These are phyloP conservation scores for Russula virescens DNA, from an alignment of 768 basidiomycete species.

Conservation along the genomic window DNA sequence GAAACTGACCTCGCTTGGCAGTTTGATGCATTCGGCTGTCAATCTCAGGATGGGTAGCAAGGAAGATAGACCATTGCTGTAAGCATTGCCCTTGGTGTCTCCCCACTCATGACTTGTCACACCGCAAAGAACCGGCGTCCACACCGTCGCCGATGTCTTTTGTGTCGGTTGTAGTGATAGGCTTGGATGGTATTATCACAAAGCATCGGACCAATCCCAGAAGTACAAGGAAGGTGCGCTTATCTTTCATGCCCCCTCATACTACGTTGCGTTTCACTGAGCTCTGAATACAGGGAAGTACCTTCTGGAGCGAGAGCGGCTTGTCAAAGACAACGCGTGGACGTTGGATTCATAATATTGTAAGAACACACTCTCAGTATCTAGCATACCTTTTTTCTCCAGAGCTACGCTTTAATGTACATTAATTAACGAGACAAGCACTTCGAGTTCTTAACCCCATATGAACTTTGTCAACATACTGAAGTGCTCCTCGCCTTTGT, in stretches of 20 bases:
- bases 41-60: slow-evolving; percentile 68
- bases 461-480: slow-evolving; percentile 30
- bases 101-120: slow-evolving; percentile 5
- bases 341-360: slow-evolving; percentile 43
- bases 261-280: not conserved
- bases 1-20: slow-evolving; percentile 28
- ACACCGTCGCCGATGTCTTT: slow-evolving; percentile 75
- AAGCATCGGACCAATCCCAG: slow-evolving; percentile 68
- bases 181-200: slow-evolving; percentile 79
- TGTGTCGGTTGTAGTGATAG: slow-evolving; percentile 76
- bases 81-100: slow-evolving; percentile 22
- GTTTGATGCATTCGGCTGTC: slow-evolving; percentile 70
- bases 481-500: slow-evolving; percentile 31
- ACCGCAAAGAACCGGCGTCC: slow-evolving; percentile 60
- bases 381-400: not conserved
- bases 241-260: not conserved
- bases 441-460: slow-evolving; percentile 26
- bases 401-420: not conserved
- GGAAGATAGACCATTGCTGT: slow-evolving; percentile 74
- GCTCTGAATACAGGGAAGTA: slow-evolving; percentile 59
- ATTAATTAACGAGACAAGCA: not conserved
- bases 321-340: slow-evolving; percentile 82
- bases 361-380: not conserved
- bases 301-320: slow-evolving; percentile 70
- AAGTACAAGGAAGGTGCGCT: slow-evolving; percentile 78